Evolutionary conservation across 768 basidiomycete genomes (phyloP), one percentile per base, ranked within the genome.

Genomic region (Plicaturopsis crispa): DNA sequence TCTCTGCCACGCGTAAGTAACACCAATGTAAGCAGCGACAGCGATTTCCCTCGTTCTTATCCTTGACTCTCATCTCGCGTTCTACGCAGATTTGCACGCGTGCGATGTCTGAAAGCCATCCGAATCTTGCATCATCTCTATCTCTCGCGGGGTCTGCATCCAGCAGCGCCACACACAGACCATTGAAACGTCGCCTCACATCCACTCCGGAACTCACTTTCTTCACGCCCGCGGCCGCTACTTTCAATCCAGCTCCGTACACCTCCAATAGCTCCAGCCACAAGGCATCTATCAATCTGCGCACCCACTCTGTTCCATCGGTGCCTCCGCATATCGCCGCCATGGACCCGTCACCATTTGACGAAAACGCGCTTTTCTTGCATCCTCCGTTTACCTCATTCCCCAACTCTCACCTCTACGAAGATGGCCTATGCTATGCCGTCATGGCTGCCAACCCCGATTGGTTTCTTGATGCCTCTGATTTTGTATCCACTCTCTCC

Each of bases 391-490:
- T 86, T 57, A 65, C 61, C 33, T 52, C 62, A 22, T 86, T 86
- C 51, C 85, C 84, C 2, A 62, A 74, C 36, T 69, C 80, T 14
- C 63, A 78, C 42, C 52, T 61, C 12, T 67, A 75, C 60, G 69
- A 74, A 1, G 81, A 84, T 42, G 84, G 84, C 19, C 68, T 88
- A 35, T 74, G 75, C 4, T 89, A 84, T 54, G 67, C 72, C 41
- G 52, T 81, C 31, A 70, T 89, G 67, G 78, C 83, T n/a, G 70
- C 73, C 26, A 82, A 88, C 50, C 70, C 74, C 6, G 77, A 87
- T 39, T 89, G 86, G 86, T 89, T 88, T 52, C 66, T 89, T 43
- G 77, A 80, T 49, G 53, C 81, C 13, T 54, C 62, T 36, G 85
- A 88, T 56, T 88, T 84, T 47, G 49, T 60, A 19, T 62, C 71